Evolutionary conservation across 164 flowering plant species (phyloP), one percentile per base, ranked within the genome.

Genomic region (Magnolia kwangsiensis): DNA sequence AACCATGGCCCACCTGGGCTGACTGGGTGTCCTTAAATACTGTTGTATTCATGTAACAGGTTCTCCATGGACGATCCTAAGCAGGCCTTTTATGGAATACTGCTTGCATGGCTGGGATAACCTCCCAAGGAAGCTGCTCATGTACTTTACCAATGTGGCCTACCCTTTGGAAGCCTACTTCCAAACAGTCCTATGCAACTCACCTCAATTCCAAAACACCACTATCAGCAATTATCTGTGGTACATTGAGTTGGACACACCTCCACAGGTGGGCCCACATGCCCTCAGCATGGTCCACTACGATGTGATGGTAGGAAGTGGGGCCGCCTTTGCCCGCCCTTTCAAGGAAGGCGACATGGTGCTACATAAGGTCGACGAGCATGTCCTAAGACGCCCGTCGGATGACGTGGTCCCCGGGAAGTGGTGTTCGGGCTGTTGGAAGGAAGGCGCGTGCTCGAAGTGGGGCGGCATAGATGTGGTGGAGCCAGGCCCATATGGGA

Each of bases 381-480:
- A 68, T 5, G 72, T 84, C 19, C 73, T 88, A 55, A 73, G 73
- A 24, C 86, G 88, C 37, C 58, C 29, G 0, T 23, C 73, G 0
- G 69, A 80, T 31, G 75, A 81, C 37, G 50, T 85, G 21, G 84
- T 81, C 16, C 86, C 83, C 0, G 90, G 89, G 58, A 73, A 75
- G 31, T 88, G 90, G 90, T 86, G 90, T 50, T 61, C 11, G 0
- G 49, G n/a, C 24, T 16, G 81, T 72, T 84, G 86, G 88, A 84
- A 79, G 87, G 78, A 59, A 58, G 97, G 88, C 78, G 88, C 92
- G 16, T 94, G 97, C 84, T 88, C 97, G 2, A 86, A 82, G 14
- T 93, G 96, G 98, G 95, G 88, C 27, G 90, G 92, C 77, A 85
- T 89, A 72, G 90, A 93, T 79, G 80, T 85, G 18, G 24, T 92